Percentiles rank a stretch among this genome's conserved stretches.
Conservation (phyloP, 2,329 filamentous ascomycete species). For the Beauveria australis region DNA sequence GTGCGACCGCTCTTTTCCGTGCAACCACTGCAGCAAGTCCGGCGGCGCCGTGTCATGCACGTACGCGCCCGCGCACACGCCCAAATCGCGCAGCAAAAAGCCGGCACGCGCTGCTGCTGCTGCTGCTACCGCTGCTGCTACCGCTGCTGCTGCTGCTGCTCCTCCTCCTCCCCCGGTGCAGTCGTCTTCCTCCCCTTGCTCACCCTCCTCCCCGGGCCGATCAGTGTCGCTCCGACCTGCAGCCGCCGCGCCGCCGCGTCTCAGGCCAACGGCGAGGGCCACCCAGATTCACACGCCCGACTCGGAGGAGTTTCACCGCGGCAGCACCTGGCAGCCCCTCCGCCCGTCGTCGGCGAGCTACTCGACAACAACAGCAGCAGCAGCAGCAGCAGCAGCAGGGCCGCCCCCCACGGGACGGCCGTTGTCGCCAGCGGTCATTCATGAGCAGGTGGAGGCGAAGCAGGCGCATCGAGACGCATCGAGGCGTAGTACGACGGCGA, state of each 20-base stretch:
- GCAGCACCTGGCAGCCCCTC: not conserved
- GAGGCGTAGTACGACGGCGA: too few species aligned
- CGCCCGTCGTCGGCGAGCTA: not conserved
- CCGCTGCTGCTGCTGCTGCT: not conserved
- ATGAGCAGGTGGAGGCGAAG: too few species aligned
- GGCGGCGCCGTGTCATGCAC: slow-evolving; percentile 39
- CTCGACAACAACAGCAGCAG: not conserved
- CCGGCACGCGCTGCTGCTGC: not conserved
- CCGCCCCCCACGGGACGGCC: too few species aligned
- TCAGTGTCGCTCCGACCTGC: not conserved
- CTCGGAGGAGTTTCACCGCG: slow-evolving; percentile 1
- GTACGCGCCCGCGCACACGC: slow-evolving; percentile 34
- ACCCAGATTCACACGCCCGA: not conserved
- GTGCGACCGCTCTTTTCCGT: slow-evolving; percentile 52
- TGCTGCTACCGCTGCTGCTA: too few species aligned
- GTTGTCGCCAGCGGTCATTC: too few species aligned
- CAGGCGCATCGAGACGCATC: too few species aligned
- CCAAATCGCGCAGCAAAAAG: slow-evolving; percentile 9
- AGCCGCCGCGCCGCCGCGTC: not conserved
- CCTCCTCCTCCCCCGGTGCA: too few species aligned
- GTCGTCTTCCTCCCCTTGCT: not conserved
- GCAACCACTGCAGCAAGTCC: slow-evolving; percentile 50
- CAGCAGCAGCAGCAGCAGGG: not conserved
- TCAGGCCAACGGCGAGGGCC: not conserved
- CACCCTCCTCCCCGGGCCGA: not conserved